Conservation (phyloP, 768 basidiomycete genomes). For the Termitomyces sp. region DNA sequence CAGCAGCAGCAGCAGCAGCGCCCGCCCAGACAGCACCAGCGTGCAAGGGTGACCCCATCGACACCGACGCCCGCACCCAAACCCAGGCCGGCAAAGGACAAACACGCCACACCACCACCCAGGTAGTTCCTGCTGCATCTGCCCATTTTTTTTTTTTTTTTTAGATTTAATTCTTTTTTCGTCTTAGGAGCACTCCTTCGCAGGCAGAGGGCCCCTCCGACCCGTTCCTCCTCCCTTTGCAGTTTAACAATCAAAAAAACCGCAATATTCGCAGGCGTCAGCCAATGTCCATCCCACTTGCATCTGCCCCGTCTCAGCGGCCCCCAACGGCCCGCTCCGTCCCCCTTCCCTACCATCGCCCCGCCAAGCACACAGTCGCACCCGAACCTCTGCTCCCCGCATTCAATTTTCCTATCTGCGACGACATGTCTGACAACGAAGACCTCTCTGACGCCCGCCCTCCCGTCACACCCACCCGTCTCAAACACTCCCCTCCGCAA, state of each 20-base stretch:
- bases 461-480: conserved; percentile 42
- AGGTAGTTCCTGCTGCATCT: neutral
- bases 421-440: conserved; percentile 42
- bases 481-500: conserved; percentile 39
- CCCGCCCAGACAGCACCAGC: neutral
- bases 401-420: conserved; percentile 60
- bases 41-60: neutral
- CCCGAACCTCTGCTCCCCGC: conserved; percentile 12
- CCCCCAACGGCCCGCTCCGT: conserved; percentile 42
- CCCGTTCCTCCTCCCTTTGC: conserved; percentile 15
- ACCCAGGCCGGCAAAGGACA: neutral
- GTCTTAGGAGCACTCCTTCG: conserved; percentile 31
- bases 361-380: conserved; percentile 16
- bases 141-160: no score
- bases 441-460: conserved; percentile 18
- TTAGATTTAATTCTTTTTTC: neutral
- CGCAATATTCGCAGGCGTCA: conserved; percentile 3
- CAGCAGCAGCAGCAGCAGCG: conserved; percentile 25
- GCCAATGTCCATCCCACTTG: conserved; percentile 11
- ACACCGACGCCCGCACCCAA: conserved; percentile 13
- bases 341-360: conserved; percentile 35
- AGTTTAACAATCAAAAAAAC: neutral
- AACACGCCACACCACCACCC: neutral
- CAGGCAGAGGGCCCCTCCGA: conserved; percentile 56
- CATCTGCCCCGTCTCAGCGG: conserved; percentile 12